A percentile compares a stretch with the other conserved stretches of the same genome.
Conservation (phyloP, 2,329 filamentous ascomycete genomes). For the Ophiognomonia clavigignenti-juglandacearum region DNA sequence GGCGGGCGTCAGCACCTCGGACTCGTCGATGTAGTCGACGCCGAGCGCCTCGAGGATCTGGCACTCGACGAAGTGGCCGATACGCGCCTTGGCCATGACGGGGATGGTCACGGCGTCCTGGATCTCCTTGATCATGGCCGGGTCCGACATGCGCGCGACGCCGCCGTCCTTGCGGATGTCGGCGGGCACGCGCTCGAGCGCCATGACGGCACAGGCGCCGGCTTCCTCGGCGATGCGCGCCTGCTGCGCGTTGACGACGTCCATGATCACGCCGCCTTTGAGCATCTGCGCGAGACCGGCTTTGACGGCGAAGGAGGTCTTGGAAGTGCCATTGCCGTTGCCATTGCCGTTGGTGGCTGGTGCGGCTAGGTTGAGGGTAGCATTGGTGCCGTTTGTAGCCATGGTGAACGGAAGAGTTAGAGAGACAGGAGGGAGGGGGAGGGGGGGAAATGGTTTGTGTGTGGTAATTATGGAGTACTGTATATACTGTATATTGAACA, state of each 20-base stretch:
- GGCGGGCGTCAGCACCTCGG: slow-evolving; percentile 92
- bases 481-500: background rate
- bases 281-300: slow-evolving; percentile 94
- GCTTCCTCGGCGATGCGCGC: slow-evolving; percentile 97
- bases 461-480: background rate
- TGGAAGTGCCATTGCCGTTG: slow-evolving; percentile 25
- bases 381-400: slow-evolving; percentile 20
- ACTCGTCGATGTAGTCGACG: slow-evolving; percentile 98
- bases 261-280: slow-evolving; percentile 99
- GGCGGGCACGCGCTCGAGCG: slow-evolving; percentile 92
- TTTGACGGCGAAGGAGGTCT: slow-evolving; percentile 77
- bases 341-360: slow-evolving; percentile 18
- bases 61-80: slow-evolving; percentile 97
- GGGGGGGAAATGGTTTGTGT: too few species aligned
- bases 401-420: too few species aligned
- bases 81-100: slow-evolving; percentile 98
- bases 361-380: slow-evolving; percentile 11
- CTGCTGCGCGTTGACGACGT: slow-evolving; percentile 90
- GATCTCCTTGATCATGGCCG: slow-evolving; percentile 89
- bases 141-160: slow-evolving; percentile 96
- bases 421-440: too few species aligned
- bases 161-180: slow-evolving; percentile 91
- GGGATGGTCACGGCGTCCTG: slow-evolving; percentile 93
- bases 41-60: slow-evolving; percentile 94
- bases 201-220: slow-evolving; percentile 95